Base-by-base conservation (phyloP, 2,329 filamentous ascomycete genomes). In the Cercospora berteroae region DNA sequence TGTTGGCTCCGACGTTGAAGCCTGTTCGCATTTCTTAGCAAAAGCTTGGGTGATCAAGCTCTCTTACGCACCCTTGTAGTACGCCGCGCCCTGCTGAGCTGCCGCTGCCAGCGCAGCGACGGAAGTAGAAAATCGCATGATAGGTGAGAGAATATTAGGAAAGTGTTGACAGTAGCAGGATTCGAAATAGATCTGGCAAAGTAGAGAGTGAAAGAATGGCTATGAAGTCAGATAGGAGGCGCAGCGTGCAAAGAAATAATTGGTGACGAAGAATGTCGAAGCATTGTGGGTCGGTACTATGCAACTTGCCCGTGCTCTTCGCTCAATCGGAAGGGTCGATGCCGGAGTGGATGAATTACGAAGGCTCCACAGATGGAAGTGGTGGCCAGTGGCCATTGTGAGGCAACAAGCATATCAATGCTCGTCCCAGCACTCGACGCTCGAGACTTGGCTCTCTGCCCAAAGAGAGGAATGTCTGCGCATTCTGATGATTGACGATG, bases 1-100 rank as follows among this genome's bases (percentile, higher is more conserved):
- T 79, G 64, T 76, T 80, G 20, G 80, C 79, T 59, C 76, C 79
- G 12, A 80, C 73, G 69, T 82, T 82, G 73, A 82, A 81, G 27
- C 80, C 80, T 64, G 33, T 20, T n/a, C n/a, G 25, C 6, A 29
- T 29, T 12, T 42, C 61, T 57, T 58, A 58, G 31, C 31, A 27
- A 56, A 25, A 39, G 29, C 27, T 23, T 36, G 25, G 27, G 6
- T 33, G 18, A 3, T 63, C 13, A 36, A 36, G 27, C 61, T 27
- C n/a, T 27, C n/a, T 12, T 18, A 44, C 39, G n/a, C 16, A 64
- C 61, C 61, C 59, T 79, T 78, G 76, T 77, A 80, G 74, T 79
- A 81, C 6, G 80, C 80, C 31, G 69, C 68, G 27, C 74, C 72
- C 39, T 72, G 73, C 4, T 78, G 72, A 13, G 79, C 62, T 39